Conservation (phyloP, 768 basidiomycete species). For the Termitomyces sp. region DNA sequence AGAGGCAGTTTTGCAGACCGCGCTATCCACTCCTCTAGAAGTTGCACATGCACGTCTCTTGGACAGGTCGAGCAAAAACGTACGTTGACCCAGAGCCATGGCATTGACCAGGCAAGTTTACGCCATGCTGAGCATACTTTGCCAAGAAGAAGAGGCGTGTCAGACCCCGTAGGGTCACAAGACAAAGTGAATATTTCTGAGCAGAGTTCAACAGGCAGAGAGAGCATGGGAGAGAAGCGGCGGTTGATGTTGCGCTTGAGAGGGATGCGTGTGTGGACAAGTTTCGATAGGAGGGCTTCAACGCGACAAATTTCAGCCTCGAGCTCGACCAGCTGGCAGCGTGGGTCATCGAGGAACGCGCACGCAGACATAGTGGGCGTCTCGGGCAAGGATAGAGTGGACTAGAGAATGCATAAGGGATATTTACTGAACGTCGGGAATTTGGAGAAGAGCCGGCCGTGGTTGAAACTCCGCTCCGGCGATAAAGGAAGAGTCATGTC, state of each 20-base stretch:
- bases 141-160: slow-evolving; percentile 18
- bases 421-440: neutral
- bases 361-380: neutral
- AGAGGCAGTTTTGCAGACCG: slow-evolving; percentile 21
- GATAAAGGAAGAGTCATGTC: slow-evolving; percentile 14
- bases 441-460: slow-evolving; percentile 8
- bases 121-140: slow-evolving; percentile 24
- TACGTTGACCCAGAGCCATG: slow-evolving; percentile 22
- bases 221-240: slow-evolving; percentile 11
- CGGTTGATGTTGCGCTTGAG: slow-evolving; percentile 16
- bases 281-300: slow-evolving; percentile 8
- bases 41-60: slow-evolving; percentile 12
- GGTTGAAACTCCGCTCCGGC: slow-evolving; percentile 12
- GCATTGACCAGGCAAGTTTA: slow-evolving; percentile 24
- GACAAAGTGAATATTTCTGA: slow-evolving; percentile 16
- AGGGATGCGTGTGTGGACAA: slow-evolving; percentile 10
- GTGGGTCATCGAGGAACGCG: slow-evolving; percentile 7
- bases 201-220: slow-evolving; percentile 16
- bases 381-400: neutral
- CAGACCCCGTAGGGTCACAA: slow-evolving; percentile 4
- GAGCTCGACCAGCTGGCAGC: slow-evolving; percentile 11
- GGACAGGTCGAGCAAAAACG: slow-evolving; percentile 15
- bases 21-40: slow-evolving; percentile 23
- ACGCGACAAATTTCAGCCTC: slow-evolving; percentile 13
- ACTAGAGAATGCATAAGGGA: neutral